Base-by-base conservation (phyloP, 768 basidiomycete species). In the Pisolithus orientalis region DNA sequence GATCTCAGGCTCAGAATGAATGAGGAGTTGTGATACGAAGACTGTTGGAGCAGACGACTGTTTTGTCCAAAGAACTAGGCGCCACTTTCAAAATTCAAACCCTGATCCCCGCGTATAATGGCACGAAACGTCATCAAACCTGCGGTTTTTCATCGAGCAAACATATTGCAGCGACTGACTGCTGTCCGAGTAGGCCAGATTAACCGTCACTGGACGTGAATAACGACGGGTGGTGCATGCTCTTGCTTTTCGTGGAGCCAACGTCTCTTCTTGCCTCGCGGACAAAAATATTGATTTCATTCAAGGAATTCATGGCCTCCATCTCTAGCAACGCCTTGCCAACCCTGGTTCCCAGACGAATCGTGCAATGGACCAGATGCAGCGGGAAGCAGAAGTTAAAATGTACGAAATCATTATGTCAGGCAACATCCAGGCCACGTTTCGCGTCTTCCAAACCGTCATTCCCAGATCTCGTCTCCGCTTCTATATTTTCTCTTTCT, bases 371-470 rank as follows among this genome's bases (percentile, higher is more conserved):
- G 57, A 55, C 66, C 6, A 55, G 62, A 17, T 83, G 47, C 77
- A 78, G 53, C 67, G 63, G 47, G 72, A 73, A 48, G 78, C 80
- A 32, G 79, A 81, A 57, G 56, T 65, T 16, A 66, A 59, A 53
- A 61, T 83, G 38, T 84, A 83, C 63, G 63, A 71, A 21, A 52
- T 60, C 24, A 50, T 80, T 52, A 59, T 67, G 54, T 69, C 79
- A 44, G 61, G 59, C 6, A 75, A 76, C 52, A 58, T 71, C 45
- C 50, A 64, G 21, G 54, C 63, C 42, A 64, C 68, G 14, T 68
- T 68, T 56, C 57, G 64, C 47, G 76, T 71, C 37, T 78, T 73
- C 49, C 62, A 63, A 42, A 64, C 76, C 37, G 50, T 84, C 50
- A 40, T 64, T 51, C 52, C 65, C 0, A 60, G 62, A 50, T 55